These are phyloP conservation scores for Xylaria sp. DNA, from an alignment of 2,329 filamentous ascomycete species.

Conservation along the genomic window DNA sequence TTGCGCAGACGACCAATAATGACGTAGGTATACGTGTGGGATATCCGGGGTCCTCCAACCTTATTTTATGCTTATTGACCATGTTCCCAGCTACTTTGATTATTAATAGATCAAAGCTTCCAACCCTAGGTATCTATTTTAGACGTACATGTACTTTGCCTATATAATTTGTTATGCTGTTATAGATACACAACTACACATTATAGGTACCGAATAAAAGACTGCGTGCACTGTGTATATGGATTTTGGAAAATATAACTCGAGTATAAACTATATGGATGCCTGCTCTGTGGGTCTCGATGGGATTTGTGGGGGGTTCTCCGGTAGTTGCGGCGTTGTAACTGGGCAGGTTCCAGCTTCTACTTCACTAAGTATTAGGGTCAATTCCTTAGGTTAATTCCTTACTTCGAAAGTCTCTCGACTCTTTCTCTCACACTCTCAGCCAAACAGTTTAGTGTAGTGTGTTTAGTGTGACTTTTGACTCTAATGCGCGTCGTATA, in stretches of 20 bases:
- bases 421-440: too few species aligned
- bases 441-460: too few species aligned
- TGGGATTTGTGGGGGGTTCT: background rate
- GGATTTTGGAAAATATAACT: background rate
- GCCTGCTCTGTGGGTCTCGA: background rate
- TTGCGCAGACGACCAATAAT: background rate
- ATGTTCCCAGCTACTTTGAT: too few species aligned
- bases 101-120: background rate
- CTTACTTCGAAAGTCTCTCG: too few species aligned
- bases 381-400: too few species aligned
- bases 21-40: background rate
- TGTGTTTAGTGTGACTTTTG: too few species aligned
- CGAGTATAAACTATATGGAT: background rate
- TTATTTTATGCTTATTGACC: conserved; percentile 11
- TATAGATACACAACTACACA: background rate
- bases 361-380: too few species aligned
- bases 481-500: background rate
- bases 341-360: too few species aligned
- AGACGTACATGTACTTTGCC: background rate
- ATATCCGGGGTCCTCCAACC: background rate
- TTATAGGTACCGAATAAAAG: too few species aligned
- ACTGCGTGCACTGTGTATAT: background rate
- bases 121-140: too few species aligned
- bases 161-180: background rate
- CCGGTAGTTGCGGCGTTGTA: background rate